Evolutionary conservation across 1,284 basidiomycete genomes (phyloP), one percentile per base, ranked within the genome.

Genomic region (Trametes polyzona): DNA sequence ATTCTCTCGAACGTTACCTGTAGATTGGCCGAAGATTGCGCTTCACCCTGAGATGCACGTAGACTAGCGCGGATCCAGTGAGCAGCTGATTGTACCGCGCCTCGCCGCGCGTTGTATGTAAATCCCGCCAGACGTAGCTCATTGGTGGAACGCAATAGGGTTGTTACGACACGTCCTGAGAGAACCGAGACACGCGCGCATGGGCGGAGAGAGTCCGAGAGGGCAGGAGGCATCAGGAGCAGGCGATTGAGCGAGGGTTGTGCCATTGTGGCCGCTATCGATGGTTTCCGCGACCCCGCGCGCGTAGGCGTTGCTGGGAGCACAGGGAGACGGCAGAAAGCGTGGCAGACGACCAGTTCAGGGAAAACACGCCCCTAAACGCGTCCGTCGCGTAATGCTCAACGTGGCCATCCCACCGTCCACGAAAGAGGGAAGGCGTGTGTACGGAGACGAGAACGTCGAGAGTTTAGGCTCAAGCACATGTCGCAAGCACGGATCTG

Each of bases 181-280:
- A 37, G 41, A 21, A 7, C 24, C 23, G 6, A 37, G 21, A 52
- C 41, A 36, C 41, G 50, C 41, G 50, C 44, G 5, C 29, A 32
- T 29, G 36, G 19, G 16, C 32, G 33, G 24, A 27, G 40, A 29
- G 6, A 29, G 29, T 14, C 10, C 7, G 36, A 21, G 17, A 12
- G 9, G 41, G 16, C 44, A 30, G 46, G 23, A 23, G 44, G 9
- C n/a, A n/a, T 27, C 32, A 17, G 7, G 26, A 16, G 43, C 42
- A 27, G 37, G 50, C 24, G 46, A 48, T 29, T 47, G 39, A 26
- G 37, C 37, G 36, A 47, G 29, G 3, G 46, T 55, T 47, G 39
- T 6, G 39, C 39, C 39, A 48, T 12, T 23, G 39, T 12, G 39
- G 17, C 53, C 46, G 53, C 36, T 55, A 48, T 55, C 53, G 53